A percentile compares a stretch with the other conserved stretches of the same genome.
phyloP scores from a whole-genome alignment of 495 filamentous ascomycete genomes.

The Astrothelium subdiscretum region DNA sequence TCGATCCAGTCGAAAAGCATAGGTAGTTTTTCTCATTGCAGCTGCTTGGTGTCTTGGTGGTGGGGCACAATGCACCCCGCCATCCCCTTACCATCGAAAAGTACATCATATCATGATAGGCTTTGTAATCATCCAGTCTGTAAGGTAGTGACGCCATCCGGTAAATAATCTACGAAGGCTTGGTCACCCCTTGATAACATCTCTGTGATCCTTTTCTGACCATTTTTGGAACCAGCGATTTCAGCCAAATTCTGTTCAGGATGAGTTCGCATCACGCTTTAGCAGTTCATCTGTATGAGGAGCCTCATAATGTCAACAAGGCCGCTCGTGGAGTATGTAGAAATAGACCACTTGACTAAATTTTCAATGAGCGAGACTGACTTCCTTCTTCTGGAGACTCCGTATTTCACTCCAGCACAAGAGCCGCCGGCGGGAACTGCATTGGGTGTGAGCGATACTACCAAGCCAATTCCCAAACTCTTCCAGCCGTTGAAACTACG shows the following conservation, averaged over 20 bases:
- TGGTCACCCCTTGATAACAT: not conserved
- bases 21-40: too few species aligned
- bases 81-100: too few species aligned
- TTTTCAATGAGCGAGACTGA: not conserved
- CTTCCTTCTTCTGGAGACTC: slow-evolving; percentile 22
- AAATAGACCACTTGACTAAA: too few species aligned
- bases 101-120: too few species aligned
- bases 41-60: too few species aligned
- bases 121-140: too few species aligned
- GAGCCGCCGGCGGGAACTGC: slow-evolving; percentile 54
- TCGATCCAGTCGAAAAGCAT: too few species aligned
- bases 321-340: slow-evolving; percentile 10
- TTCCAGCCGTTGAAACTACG: slow-evolving; percentile 36
- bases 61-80: too few species aligned
- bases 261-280: slow-evolving; percentile 3
- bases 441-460: slow-evolving; percentile 43
- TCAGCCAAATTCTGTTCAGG: too few species aligned
- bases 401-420: slow-evolving; percentile 61
- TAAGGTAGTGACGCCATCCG: not conserved
- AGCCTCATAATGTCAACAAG: slow-evolving; percentile 14
- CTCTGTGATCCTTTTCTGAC: not conserved
- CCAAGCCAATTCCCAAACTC: slow-evolving; percentile 50
- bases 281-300: not conserved
- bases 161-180: not conserved
- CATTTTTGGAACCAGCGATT: too few species aligned